A percentile compares a stretch with the other conserved stretches of the same genome.
Conservation (phyloP, 441 rosid species). For the Aquilaria agallochum region DNA sequence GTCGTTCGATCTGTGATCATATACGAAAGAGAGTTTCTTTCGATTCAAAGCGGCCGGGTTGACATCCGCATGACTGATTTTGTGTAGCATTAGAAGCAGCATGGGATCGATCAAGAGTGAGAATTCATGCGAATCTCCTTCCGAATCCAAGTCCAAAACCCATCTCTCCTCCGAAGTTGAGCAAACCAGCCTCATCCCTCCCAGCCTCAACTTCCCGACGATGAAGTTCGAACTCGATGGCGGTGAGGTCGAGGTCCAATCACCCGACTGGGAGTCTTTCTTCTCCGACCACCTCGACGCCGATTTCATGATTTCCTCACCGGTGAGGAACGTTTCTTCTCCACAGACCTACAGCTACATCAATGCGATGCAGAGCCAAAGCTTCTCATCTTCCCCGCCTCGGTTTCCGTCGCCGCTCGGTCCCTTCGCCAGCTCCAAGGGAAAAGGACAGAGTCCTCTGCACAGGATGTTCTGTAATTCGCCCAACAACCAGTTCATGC, state of each 20-base stretch:
- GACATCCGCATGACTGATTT: conserved; percentile 30
- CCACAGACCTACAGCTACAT: conserved; percentile 24
- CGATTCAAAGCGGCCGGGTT: background rate
- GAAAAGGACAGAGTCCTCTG: conserved; percentile 56
- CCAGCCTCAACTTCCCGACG: conserved; percentile 42
- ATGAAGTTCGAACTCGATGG: conserved; percentile 43
- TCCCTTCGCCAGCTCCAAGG: conserved; percentile 23
- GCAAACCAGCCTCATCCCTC: conserved; percentile 34
- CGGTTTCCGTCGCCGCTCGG: conserved; percentile 36
- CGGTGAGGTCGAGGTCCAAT: conserved; percentile 46
- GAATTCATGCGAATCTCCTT: conserved; percentile 28
- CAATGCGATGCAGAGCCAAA: conserved; percentile 37
- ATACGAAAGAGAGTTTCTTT: background rate
- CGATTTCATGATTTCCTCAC: conserved; percentile 64
- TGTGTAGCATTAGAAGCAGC: conserved; percentile 21
- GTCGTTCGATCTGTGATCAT: background rate
- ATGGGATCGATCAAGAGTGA: conserved; percentile 38
- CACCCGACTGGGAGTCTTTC: conserved; percentile 59
- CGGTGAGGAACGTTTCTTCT: conserved; percentile 37
- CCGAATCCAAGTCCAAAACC: conserved; percentile 24
- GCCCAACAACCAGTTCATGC: conserved; percentile 45
- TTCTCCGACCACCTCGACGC: conserved; percentile 50
- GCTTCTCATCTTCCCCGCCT: conserved; percentile 43
- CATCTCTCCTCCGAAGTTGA: conserved; percentile 27
- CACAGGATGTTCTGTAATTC: conserved; percentile 41